A percentile compares a stretch with the other conserved stretches of the same genome.
Conservation (phyloP, 352 stramenopile genomes). For the Globisporangium splendens region DNA sequence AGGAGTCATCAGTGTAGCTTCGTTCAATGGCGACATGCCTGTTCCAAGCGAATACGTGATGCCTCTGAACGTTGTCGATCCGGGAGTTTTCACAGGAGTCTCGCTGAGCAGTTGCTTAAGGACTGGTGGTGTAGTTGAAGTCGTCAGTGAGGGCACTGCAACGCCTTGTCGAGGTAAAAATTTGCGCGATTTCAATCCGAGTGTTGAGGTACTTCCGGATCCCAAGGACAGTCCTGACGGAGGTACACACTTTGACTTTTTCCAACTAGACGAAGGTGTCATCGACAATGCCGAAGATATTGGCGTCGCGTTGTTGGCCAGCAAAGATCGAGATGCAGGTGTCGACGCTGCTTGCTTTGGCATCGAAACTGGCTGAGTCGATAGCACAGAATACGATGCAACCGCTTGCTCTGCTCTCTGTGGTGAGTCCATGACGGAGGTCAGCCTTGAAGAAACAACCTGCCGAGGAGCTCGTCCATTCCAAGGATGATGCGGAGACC, state of each 20-base stretch:
- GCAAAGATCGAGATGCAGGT: neutral
- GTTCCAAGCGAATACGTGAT: neutral
- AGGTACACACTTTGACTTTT: constrained; percentile 14
- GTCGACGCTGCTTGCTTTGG: constrained; percentile 3
- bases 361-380: neutral
- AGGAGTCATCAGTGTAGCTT: constrained; percentile 15
- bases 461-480: constrained; percentile 30
- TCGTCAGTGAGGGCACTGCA: constrained; percentile 4
- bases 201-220: neutral
- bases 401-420: neutral
- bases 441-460: neutral
- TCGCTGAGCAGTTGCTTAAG: constrained; percentile 1
- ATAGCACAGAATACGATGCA: constrained; percentile 9
- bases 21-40: neutral
- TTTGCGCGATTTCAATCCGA: neutral
- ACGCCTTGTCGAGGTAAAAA: constrained; percentile 1
- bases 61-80: neutral
- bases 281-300: constrained; percentile 7
- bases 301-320: constrained; percentile 22
- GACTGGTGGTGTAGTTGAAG: neutral
- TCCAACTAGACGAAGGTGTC: constrained; percentile 18
- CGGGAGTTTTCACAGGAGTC: constrained; percentile 7
- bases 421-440: constrained; percentile 12
- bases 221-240: constrained; percentile 10
- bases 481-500: constrained; percentile 38